Percentiles rank a stretch among this genome's conserved stretches.
phyloP scores from a whole-genome alignment of 192 early-diverging fungal species.

The Gonapodya prolifera region DNA sequence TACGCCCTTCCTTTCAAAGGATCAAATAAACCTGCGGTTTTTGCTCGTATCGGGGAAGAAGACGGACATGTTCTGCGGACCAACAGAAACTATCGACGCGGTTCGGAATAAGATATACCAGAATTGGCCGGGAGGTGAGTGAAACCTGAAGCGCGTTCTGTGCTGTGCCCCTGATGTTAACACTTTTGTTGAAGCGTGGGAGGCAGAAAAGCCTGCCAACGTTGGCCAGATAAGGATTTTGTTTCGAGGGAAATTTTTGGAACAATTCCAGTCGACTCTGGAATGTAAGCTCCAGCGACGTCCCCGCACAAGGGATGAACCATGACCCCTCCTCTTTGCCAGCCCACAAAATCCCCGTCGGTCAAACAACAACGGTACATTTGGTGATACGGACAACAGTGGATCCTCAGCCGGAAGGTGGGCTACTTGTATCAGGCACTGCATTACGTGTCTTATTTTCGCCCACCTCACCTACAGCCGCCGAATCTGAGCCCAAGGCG shows the following conservation, averaged over 20 bases:
- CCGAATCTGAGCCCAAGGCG: background rate
- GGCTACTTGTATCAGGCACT: background rate
- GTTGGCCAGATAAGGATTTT: constrained; percentile 17
- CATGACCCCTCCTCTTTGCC: background rate
- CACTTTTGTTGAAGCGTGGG: constrained; percentile 15
- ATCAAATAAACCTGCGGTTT: constrained; percentile 29
- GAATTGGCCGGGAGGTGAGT: constrained; percentile 22
- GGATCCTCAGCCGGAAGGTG: background rate
- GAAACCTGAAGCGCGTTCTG: background rate
- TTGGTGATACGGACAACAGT: constrained; percentile 19
- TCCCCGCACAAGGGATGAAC: background rate
- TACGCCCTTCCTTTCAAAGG: constrained; percentile 8
- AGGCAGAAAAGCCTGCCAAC: constrained; percentile 24
- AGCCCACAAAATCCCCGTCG: constrained; percentile 18
- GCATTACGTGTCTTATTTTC: background rate
- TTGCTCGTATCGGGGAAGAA: constrained; percentile 22
- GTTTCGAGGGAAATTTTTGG: constrained; percentile 27
- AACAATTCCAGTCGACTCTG: constrained; percentile 12
- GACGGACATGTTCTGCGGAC: constrained; percentile 20
- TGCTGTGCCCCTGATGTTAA: constrained; percentile 6
- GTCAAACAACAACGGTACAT: constrained; percentile 28
- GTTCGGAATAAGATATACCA: constrained; percentile 16
- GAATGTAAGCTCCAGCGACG: constrained; percentile 9
- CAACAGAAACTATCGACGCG: constrained; percentile 16
- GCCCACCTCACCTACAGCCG: background rate